phyloP scores from a whole-genome alignment of 2,329 filamentous ascomycete genomes.

The Cladosporium oxysporum region DNA sequence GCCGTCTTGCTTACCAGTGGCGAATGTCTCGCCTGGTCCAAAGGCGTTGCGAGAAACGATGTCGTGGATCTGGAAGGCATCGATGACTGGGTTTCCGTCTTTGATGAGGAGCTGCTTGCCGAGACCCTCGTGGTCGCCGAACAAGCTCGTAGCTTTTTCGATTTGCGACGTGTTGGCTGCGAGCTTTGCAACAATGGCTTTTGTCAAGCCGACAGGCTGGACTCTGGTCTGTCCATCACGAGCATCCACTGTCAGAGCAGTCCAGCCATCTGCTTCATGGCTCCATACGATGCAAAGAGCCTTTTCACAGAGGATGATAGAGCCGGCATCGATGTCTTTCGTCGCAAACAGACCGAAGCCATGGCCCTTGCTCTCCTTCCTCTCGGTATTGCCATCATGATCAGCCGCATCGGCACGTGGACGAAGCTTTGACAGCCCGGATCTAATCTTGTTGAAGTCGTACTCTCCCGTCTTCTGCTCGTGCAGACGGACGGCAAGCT shows the following conservation, averaged over 20 bases:
- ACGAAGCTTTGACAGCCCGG: slow-evolving; percentile 7
- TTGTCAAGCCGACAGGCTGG: slow-evolving; percentile 27
- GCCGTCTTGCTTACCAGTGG: slow-evolving; percentile 13
- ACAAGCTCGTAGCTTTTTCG: slow-evolving; percentile 24
- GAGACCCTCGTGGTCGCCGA: slow-evolving; percentile 23
- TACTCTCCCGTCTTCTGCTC: slow-evolving; percentile 24
- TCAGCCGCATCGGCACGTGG: slow-evolving; percentile 37
- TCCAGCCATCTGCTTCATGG: slow-evolving; percentile 36
- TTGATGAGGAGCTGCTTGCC: slow-evolving; percentile 31
- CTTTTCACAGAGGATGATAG: slow-evolving; percentile 48
- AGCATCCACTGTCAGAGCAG: slow-evolving; percentile 47
- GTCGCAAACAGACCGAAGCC: slow-evolving; percentile 49
- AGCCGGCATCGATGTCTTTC: slow-evolving; percentile 41
- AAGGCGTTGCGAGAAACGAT: slow-evolving; percentile 46
- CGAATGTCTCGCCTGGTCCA: slow-evolving; percentile 25
- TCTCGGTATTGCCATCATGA: slow-evolving; percentile 38
- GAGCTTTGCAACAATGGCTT: slow-evolving; percentile 42
- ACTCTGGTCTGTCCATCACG: slow-evolving; percentile 27
- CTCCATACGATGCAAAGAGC: slow-evolving; percentile 40
- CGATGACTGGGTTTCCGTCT: slow-evolving; percentile 39
- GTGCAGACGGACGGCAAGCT: slow-evolving; percentile 17
- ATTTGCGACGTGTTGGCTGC: slow-evolving; percentile 43
- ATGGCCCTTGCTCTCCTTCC: slow-evolving; percentile 37
- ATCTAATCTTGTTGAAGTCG: slow-evolving; percentile 20
- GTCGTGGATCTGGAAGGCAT: slow-evolving; percentile 44